Conservation (phyloP, 345 rosid species). For the Crucihimalaya himalaica region DNA sequence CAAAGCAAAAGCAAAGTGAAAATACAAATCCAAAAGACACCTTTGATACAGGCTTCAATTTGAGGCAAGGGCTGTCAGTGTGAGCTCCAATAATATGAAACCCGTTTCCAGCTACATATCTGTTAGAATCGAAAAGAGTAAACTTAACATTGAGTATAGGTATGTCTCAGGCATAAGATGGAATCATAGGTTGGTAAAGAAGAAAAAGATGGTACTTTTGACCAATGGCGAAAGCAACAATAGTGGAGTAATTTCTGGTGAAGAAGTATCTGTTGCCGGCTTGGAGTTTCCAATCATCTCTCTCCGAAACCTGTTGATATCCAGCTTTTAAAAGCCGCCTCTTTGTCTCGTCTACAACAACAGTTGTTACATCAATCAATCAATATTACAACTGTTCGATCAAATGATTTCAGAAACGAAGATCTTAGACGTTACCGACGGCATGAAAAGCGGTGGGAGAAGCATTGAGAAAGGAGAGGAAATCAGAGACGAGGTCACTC, state of each 20-base stretch:
- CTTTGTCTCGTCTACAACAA: conserved; percentile 74
- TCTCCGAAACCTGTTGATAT: conserved; percentile 74
- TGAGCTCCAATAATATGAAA: conserved; percentile 88
- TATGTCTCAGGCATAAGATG: not conserved
- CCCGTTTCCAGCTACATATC: conserved; percentile 94
- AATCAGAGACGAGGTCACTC: conserved; percentile 60
- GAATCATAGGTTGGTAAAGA: not conserved
- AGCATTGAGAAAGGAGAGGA: conserved; percentile 79
- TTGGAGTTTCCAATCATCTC: conserved; percentile 79
- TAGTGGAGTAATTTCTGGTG: conserved; percentile 86
- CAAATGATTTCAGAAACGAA: not conserved
- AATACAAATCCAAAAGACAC: conserved; percentile 35
- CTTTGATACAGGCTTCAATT: conserved; percentile 93
- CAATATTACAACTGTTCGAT: not conserved
- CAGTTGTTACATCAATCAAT: not conserved
- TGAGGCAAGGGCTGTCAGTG: conserved; percentile 95
- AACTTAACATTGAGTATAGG: too few species aligned
- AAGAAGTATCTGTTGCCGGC: conserved; percentile 86
- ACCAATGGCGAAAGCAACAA: conserved; percentile 93
- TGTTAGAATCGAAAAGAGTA: conserved; percentile 20
- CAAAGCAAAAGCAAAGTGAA: not conserved
- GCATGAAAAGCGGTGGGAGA: conserved; percentile 99
- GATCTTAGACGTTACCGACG: conserved; percentile 57
- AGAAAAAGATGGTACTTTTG: conserved; percentile 51
- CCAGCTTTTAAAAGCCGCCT: conserved; percentile 62